phyloP scores from a whole-genome alignment of 495 filamentous ascomycete genomes.

The Penicillium parvum region DNA sequence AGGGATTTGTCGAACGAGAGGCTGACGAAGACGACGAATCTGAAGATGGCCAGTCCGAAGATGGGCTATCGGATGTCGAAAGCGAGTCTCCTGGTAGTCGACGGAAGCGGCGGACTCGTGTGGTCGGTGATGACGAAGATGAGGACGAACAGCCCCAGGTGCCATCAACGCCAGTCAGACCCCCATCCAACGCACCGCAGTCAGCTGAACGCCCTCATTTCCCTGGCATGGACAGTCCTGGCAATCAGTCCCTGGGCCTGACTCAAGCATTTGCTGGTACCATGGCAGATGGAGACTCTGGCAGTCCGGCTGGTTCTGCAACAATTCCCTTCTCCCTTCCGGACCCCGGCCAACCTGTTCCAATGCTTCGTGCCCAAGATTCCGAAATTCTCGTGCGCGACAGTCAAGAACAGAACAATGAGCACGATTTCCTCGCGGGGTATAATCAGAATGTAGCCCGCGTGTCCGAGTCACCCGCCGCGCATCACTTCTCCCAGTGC shows the following conservation, averaged over 20 bases:
- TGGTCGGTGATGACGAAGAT: conserved; percentile 52
- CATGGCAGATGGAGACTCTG: conserved; percentile 59
- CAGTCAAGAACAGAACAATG: conserved; percentile 50
- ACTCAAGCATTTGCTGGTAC: conserved; percentile 94
- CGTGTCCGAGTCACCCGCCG: conserved; percentile 41
- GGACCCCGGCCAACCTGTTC: conserved; percentile 46
- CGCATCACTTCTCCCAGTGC: conserved; percentile 50
- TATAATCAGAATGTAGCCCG: conserved; percentile 32
- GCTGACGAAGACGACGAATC: conserved; percentile 37
- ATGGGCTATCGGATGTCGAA: conserved; percentile 14
- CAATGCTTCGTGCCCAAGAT: conserved; percentile 39
- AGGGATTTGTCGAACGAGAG: conserved; percentile 36
- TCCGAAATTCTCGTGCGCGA: conserved; percentile 59
- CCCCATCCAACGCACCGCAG: conserved; percentile 19
- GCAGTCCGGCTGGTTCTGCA: conserved; percentile 37
- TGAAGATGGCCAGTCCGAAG: conserved; percentile 24
- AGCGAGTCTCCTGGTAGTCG: conserved; percentile 20
- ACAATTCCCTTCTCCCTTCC: conserved; percentile 48
- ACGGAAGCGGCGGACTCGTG: conserved; percentile 36
- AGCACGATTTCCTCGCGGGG: conserved; percentile 28
- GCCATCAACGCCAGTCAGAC: conserved; percentile 33
- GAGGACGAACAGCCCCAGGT: conserved; percentile 35
- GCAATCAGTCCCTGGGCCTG: conserved; percentile 62
- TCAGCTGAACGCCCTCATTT: conserved; percentile 44
- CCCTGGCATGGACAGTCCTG: conserved; percentile 50